phyloP scores from a whole-genome alignment of 139 green algal species.

The Ettlia oleoabundans region DNA sequence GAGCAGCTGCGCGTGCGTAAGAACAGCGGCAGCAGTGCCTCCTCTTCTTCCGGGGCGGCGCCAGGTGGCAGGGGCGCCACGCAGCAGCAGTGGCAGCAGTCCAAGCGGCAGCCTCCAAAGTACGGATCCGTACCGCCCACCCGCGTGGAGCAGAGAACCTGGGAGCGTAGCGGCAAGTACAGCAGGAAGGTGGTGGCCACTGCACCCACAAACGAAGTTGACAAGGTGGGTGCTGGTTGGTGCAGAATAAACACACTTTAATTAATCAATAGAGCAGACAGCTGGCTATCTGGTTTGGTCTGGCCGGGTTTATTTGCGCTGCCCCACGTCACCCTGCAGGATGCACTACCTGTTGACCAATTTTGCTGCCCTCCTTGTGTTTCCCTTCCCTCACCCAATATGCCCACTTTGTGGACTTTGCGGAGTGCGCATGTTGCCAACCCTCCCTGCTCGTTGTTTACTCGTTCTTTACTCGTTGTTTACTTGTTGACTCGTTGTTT shows the following conservation, averaged over 20 bases:
- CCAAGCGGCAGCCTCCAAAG: background rate
- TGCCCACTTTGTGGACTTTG: too few species aligned
- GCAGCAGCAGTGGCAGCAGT: background rate
- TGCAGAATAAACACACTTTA: background rate
- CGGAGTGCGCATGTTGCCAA: too few species aligned
- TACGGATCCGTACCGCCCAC: conserved; percentile 37
- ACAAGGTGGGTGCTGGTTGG: conserved; percentile 10
- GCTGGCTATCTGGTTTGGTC: too few species aligned
- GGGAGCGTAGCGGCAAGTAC: conserved; percentile 51
- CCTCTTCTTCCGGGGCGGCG: background rate
- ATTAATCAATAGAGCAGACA: too few species aligned
- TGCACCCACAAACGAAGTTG: conserved; percentile 12
- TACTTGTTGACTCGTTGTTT: background rate
- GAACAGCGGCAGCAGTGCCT: background rate
- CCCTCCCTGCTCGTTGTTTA: background rate
- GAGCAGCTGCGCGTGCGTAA: conserved; percentile 49
- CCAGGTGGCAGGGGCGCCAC: background rate
- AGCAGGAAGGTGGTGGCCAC: conserved; percentile 35
- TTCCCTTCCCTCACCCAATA: too few species aligned
- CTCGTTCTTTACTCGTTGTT: background rate
- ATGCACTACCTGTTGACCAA: too few species aligned
- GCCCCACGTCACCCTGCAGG: too few species aligned
- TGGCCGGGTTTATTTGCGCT: too few species aligned
- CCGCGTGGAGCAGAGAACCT: conserved; percentile 42
- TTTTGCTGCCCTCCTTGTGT: too few species aligned